Conservation (phyloP, 2,329 filamentous ascomycete species). For the Byssoonygena ceratinophila region DNA sequence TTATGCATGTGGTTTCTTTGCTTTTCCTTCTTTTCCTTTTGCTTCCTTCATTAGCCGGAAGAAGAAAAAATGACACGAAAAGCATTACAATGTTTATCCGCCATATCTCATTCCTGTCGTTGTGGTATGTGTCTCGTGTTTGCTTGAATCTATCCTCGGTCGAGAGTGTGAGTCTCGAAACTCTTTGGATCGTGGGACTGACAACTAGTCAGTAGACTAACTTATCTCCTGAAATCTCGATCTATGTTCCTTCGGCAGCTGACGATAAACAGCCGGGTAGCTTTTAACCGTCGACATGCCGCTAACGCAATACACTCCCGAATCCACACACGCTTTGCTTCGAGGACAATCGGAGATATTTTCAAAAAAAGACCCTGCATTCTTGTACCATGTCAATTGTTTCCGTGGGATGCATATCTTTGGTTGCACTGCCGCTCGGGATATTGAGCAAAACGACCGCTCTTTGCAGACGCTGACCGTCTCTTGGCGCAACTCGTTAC, state of each 20-base stretch:
- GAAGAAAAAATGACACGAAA: background rate
- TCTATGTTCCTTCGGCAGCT: too few relatives aligned
- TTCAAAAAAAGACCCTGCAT: background rate
- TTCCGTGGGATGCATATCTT: background rate
- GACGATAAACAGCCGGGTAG: too few relatives aligned
- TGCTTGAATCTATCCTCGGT: background rate
- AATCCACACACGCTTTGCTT: too few relatives aligned
- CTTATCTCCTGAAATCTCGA: too few relatives aligned
- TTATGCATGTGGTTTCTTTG: background rate
- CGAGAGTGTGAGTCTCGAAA: background rate
- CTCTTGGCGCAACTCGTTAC: background rate
- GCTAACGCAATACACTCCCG: too few relatives aligned
- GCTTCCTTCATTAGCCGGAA: constrained; percentile 7
- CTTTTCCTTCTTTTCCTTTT: background rate
- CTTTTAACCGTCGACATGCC: too few relatives aligned
- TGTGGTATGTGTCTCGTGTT: background rate
- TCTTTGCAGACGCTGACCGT: background rate
- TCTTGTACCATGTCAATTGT: background rate
- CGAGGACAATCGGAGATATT: background rate
- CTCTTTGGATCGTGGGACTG: background rate
- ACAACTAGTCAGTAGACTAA: too few relatives aligned
- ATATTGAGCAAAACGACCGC: background rate
- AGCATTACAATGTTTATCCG: background rate
- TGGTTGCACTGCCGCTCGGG: background rate
- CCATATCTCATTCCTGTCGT: too few relatives aligned